Evolutionary conservation across 2,329 filamentous ascomycete genomes (phyloP).

Genomic region (Diaporthe velutina): DNA sequence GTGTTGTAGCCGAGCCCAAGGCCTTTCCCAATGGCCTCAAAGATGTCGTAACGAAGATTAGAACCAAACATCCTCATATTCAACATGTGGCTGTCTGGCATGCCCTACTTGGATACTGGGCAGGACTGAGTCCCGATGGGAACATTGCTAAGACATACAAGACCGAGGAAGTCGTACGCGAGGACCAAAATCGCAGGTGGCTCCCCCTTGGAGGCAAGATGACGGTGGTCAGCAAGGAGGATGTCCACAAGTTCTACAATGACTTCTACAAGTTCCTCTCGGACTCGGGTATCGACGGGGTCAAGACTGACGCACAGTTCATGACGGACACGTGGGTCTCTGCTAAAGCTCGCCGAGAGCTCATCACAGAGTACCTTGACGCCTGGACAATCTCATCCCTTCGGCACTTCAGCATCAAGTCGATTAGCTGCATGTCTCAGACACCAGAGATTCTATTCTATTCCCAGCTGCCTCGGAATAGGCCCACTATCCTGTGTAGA

Average conservation of each 20-base stretch:
- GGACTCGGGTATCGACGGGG: conserved; percentile 81
- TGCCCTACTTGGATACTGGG: conserved; percentile 90
- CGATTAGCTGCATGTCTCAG: conserved; percentile 96
- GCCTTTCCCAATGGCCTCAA: conserved; percentile 87
- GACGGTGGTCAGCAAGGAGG: conserved; percentile 79
- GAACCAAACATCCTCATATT: conserved; percentile 77
- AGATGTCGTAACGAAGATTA: conserved; percentile 76
- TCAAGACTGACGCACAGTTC: conserved; percentile 95
- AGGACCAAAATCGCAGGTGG: conserved; percentile 60
- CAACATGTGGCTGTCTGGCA: conserved; percentile 95
- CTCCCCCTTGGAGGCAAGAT: conserved; percentile 73
- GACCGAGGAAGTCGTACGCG: conserved; percentile 71
- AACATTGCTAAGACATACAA: conserved; percentile 83
- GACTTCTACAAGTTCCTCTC: conserved; percentile 92
- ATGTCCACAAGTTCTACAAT: conserved; percentile 83
- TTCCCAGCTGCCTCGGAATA: conserved; percentile 82
- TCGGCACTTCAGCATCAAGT: conserved; percentile 80
- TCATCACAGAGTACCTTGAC: conserved; percentile 84
- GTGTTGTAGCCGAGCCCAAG: conserved; percentile 71
- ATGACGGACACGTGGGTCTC: conserved; percentile 82
- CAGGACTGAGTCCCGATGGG: conserved; percentile 82
- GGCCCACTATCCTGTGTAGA: conserved; percentile 79
- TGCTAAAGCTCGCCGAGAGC: conserved; percentile 76
- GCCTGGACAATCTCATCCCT: conserved; percentile 86
- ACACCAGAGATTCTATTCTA: conserved; percentile 88